Percentiles rank a stretch among this genome's conserved stretches.
phyloP scores from a whole-genome alignment of 768 basidiomycete species.

The Coprinopsis cinerea region DNA sequence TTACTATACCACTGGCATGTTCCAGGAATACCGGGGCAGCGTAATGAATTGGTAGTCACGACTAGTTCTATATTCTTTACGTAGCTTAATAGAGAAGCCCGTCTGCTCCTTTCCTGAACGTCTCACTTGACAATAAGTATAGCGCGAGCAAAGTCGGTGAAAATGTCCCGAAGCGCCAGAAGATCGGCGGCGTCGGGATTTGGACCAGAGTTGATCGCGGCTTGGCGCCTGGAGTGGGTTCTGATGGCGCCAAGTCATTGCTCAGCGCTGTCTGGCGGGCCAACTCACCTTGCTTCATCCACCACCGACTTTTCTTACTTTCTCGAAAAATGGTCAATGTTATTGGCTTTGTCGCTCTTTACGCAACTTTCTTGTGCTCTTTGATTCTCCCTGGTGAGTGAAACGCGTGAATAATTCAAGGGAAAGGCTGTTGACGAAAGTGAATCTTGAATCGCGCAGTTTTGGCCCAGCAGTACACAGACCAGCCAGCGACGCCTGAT shows the following conservation, averaged over 20 bases:
- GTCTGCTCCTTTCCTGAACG: too few species aligned
- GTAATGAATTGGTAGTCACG: too few species aligned
- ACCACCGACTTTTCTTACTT: neutral
- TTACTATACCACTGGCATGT: too few species aligned
- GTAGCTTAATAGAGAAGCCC: too few species aligned
- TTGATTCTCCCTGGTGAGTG: constrained; percentile 1
- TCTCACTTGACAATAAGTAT: too few species aligned
- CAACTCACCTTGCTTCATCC: neutral
- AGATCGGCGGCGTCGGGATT: too few species aligned
- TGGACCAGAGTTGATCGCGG: too few species aligned
- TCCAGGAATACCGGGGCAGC: too few species aligned
- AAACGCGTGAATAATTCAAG: neutral
- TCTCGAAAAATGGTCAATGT: neutral
- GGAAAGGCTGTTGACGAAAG: too few species aligned
- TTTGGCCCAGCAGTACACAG: neutral
- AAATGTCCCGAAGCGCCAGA: too few species aligned
- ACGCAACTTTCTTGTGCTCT: neutral
- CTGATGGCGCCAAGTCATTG: neutral
- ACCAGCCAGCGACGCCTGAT: neutral
- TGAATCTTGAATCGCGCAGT: neutral
- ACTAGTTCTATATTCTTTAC: too few species aligned
- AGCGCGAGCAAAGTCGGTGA: too few species aligned
- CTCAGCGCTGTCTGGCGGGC: neutral
- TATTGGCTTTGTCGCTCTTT: neutral
- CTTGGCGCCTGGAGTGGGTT: neutral